Conservation (phyloP, 805 yeast genomes). For the Yarrowia sp. region DNA sequence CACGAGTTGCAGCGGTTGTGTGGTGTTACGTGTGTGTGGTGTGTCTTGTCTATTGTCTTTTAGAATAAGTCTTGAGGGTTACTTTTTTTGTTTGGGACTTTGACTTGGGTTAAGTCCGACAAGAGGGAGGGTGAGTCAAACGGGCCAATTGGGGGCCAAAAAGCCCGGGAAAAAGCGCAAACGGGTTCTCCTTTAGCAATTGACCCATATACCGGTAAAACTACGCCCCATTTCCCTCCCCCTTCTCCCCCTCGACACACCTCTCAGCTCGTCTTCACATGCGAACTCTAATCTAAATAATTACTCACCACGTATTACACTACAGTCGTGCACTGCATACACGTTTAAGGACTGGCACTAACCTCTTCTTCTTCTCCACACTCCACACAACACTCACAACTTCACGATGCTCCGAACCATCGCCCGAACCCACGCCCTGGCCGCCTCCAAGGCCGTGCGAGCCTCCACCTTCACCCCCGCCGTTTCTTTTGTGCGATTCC, state of each 20-base stretch:
- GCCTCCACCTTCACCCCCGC: not conserved
- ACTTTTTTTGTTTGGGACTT: not conserved
- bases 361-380: not conserved
- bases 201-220: no score
- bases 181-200: no score
- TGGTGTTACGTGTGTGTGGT: no score
- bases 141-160: not conserved
- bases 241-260: not conserved
- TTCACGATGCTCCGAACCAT: conserved; percentile 25
- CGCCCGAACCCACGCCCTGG: conserved; percentile 18
- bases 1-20: not conserved
- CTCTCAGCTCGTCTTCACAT: not conserved
- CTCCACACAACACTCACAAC: not conserved
- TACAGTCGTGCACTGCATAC: not conserved
- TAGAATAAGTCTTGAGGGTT: not conserved
- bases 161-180: not conserved
- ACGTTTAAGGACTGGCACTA: no score
- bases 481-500: conserved; percentile 18
- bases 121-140: not conserved
- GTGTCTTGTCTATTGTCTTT: no score
- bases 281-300: conserved; percentile 6
- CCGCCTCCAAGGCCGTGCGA: conserved; percentile 11
- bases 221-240: no score
- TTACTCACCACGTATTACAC: conserved; percentile 10
- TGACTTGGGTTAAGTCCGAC: not conserved